phyloP scores from a whole-genome alignment of 768 basidiomycete genomes.

The Suillus occidentalis region DNA sequence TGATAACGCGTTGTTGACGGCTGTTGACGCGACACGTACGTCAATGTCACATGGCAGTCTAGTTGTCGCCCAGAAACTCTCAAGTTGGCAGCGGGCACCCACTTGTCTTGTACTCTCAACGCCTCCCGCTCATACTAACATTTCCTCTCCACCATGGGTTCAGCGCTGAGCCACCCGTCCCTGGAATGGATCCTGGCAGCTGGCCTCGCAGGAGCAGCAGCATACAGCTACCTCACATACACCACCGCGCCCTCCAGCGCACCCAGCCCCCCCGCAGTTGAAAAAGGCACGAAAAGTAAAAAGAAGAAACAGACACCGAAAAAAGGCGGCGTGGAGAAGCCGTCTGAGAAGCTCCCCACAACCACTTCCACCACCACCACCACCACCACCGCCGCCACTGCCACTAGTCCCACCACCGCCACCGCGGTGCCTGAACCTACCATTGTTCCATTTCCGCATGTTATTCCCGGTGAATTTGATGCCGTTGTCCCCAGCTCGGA shows the following conservation, averaged over 20 bases:
- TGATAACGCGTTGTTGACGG: conserved; percentile 24
- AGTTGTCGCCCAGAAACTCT: too few relatives aligned
- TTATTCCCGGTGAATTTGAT: conserved; percentile 50
- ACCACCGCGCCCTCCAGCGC: neutral
- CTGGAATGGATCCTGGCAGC: conserved; percentile 37
- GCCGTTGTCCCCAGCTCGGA: conserved; percentile 14
- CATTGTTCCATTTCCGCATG: conserved; percentile 37
- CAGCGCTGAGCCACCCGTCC: conserved; percentile 44
- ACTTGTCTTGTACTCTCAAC: conserved; percentile 1
- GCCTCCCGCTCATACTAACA: neutral
- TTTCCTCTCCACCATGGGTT: conserved; percentile 37
- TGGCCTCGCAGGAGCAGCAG: conserved; percentile 42
- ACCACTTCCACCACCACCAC: neutral
- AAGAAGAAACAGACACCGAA: conserved; percentile 27
- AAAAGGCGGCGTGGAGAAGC: conserved; percentile 15
- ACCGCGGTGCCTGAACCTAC: conserved; percentile 22
- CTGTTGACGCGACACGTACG: conserved; percentile 31
- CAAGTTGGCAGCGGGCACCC: neutral
- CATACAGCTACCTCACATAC: conserved; percentile 36
- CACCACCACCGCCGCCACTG: neutral
- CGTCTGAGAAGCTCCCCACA: neutral
- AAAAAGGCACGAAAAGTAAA: conserved; percentile 30
- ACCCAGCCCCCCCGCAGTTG: conserved; percentile 7
- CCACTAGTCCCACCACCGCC: conserved; percentile 11
- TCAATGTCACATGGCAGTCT: conserved; percentile 8